Evolutionary conservation across 495 filamentous ascomycete genomes (phyloP).

Genomic region (Neurospora sp.): DNA sequence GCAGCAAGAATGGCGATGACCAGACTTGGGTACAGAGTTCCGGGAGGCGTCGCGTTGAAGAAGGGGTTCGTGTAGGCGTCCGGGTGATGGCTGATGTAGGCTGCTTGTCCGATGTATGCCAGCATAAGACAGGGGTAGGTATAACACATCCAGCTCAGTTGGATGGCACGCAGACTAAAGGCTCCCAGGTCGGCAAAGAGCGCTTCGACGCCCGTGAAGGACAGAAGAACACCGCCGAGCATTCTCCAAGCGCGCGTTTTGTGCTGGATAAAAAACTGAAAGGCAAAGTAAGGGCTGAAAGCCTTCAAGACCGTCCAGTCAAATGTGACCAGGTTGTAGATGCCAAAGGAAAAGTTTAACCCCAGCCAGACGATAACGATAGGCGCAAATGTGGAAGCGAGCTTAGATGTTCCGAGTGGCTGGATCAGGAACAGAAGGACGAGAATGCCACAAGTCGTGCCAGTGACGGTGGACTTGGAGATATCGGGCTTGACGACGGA

Average conservation of each 20-base stretch:
- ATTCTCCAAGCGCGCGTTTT: conserved; percentile 52
- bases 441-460: conserved; percentile 58
- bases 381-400: conserved; percentile 57
- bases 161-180: conserved; percentile 50
- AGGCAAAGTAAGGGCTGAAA: conserved; percentile 57
- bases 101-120: conserved; percentile 66
- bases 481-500: conserved; percentile 39
- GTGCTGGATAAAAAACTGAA: conserved; percentile 51
- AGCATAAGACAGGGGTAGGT: conserved; percentile 59
- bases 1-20: conserved; percentile 58
- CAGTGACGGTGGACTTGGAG: conserved; percentile 47
- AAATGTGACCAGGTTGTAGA: conserved; percentile 57
- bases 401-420: conserved; percentile 56
- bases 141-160: conserved; percentile 54
- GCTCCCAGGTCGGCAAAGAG: conserved; percentile 68
- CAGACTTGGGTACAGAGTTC: conserved; percentile 54
- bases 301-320: conserved; percentile 59
- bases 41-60: conserved; percentile 55
- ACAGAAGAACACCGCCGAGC: conserved; percentile 59
- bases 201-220: conserved; percentile 67
- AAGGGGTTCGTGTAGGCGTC: conserved; percentile 61
- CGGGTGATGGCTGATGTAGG: conserved; percentile 52
- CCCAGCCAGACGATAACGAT: conserved; percentile 65
- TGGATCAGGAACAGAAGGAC: conserved; percentile 60
- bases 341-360: conserved; percentile 57